Percentiles rank a stretch among this genome's conserved stretches.
Conservation (phyloP, 2,329 filamentous ascomycete species). For the Penicillium oxalicum region DNA sequence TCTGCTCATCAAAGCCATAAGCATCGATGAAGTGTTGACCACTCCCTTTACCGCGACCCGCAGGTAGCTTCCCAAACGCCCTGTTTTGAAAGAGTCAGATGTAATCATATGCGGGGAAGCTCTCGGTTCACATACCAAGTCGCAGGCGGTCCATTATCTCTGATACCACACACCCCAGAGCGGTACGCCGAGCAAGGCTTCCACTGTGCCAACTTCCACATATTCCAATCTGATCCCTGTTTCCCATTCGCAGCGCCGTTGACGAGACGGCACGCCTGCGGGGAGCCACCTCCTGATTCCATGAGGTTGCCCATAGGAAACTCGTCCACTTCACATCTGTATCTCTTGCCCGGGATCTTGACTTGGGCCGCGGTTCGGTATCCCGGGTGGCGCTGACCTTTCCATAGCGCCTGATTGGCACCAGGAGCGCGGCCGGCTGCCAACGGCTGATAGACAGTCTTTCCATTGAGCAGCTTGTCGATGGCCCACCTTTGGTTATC, state of each 20-base stretch:
- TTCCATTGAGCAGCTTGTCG: background rate
- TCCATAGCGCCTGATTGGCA: background rate
- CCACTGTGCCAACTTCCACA: background rate
- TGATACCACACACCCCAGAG: background rate
- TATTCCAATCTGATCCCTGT: constrained; percentile 1
- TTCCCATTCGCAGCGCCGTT: background rate
- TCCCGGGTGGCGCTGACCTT: background rate
- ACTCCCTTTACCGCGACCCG: background rate
- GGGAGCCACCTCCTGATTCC: background rate
- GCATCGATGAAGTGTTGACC: constrained; percentile 1
- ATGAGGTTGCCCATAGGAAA: constrained; percentile 2
- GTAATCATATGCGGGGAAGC: background rate
- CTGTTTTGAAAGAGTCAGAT: background rate
- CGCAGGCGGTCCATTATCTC: background rate
- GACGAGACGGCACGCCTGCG: constrained; percentile 1
- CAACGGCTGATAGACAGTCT: background rate
- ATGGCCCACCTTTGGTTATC: constrained; percentile 3
- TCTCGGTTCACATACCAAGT: constrained; percentile 1
- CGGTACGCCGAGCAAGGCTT: constrained; percentile 4
- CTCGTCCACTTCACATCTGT: constrained; percentile 1
- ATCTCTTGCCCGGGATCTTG: background rate
- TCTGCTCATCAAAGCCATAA: constrained; percentile 4
- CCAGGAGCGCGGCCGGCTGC: background rate
- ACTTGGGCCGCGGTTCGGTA: background rate
- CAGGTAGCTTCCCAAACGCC: background rate